phyloP scores from a whole-genome alignment of 306 rosid species.

The Mucuna pruriens region DNA sequence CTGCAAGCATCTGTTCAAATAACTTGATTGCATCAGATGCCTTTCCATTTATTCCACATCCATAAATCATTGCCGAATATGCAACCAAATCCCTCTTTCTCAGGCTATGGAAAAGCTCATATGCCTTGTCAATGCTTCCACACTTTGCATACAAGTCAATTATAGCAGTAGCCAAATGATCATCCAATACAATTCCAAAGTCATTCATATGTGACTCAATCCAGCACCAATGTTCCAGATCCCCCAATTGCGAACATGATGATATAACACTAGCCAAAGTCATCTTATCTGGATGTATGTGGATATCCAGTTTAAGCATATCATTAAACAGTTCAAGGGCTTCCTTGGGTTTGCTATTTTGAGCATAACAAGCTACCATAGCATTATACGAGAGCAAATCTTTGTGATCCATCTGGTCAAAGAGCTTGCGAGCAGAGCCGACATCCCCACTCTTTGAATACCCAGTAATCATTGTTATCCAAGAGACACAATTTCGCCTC shows the following conservation, averaged over 20 bases:
- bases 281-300: conserved; percentile 65
- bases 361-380: conserved; percentile 80
- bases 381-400: conserved; percentile 60
- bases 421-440: conserved; percentile 61
- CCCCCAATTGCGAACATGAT: conserved; percentile 73
- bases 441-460: conserved; percentile 69
- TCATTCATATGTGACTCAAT: conserved; percentile 58
- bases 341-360: conserved; percentile 68
- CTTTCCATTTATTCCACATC: conserved; percentile 78
- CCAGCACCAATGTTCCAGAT: conserved; percentile 55
- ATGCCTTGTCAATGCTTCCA: conserved; percentile 70
- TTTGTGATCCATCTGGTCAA: conserved; percentile 56
- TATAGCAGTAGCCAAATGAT: conserved; percentile 76
- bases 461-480: conserved; percentile 70
- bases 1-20: conserved; percentile 65
- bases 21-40: conserved; percentile 58
- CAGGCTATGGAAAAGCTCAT: conserved; percentile 58
- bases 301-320: conserved; percentile 50
- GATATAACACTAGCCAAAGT: conserved; percentile 74
- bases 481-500: conserved; percentile 58
- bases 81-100: conserved; percentile 70
- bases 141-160: conserved; percentile 77
- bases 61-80: conserved; percentile 85
- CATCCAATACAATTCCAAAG: conserved; percentile 67
- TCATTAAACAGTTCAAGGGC: conserved; percentile 67